Evolutionary conservation across 2,329 filamentous ascomycete species (phyloP).

Genomic region (Knufia petricola): DNA sequence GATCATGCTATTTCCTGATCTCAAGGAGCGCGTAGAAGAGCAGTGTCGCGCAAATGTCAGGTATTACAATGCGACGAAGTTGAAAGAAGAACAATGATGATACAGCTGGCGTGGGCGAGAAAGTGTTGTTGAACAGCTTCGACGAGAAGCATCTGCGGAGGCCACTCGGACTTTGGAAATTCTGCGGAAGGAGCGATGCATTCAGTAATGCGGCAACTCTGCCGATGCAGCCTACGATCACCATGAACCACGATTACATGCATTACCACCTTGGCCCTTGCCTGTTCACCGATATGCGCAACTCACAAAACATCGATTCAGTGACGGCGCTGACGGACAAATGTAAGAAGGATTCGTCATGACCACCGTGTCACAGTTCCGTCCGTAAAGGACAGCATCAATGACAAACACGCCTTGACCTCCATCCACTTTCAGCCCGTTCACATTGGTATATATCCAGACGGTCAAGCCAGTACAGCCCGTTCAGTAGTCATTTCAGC

Average conservation of each 20-base stretch:
- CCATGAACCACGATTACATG: not conserved
- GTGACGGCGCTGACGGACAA: not conserved
- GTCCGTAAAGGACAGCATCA: not conserved
- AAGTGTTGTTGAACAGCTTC: not conserved
- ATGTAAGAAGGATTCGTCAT: not conserved
- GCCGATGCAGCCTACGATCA: not conserved
- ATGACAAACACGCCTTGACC: too few species aligned
- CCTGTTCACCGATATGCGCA: too few species aligned
- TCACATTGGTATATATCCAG: too few species aligned
- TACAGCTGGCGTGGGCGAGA: constrained; percentile 1
- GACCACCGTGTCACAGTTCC: not conserved
- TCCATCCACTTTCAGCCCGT: too few species aligned
- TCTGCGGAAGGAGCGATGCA: not conserved
- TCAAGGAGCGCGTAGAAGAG: not conserved
- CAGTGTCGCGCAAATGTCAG: not conserved
- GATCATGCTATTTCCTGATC: constrained; percentile 19
- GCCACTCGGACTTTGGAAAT: constrained; percentile 2
- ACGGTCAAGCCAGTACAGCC: too few species aligned
- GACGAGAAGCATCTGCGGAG: constrained; percentile 1
- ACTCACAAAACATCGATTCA: not conserved
- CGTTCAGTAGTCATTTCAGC: not conserved
- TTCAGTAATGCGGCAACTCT: not conserved
- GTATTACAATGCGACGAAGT: not conserved
- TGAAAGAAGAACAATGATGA: constrained; percentile 1
- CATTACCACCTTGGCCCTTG: not conserved